Conservation (phyloP, 2,329 filamentous ascomycete species). For the Colletotrichum sp. region DNA sequence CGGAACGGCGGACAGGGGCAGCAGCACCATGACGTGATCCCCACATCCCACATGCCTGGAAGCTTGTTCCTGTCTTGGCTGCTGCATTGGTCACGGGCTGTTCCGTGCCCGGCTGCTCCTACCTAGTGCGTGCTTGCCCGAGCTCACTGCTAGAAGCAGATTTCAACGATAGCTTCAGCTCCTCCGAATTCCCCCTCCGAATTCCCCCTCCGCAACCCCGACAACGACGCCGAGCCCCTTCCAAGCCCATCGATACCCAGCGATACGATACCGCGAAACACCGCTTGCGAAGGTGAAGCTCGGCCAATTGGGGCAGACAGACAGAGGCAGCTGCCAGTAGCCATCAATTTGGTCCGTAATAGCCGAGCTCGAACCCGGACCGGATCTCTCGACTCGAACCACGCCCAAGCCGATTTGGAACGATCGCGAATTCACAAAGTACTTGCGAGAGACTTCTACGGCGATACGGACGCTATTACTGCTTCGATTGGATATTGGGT, state of each 20-base stretch:
- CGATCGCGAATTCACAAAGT: neutral
- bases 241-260: neutral
- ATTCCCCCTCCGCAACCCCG: neutral
- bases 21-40: slow-evolving; percentile 23
- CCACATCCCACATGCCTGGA: slow-evolving; percentile 6
- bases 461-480: neutral
- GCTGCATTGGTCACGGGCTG: neutral
- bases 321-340: neutral
- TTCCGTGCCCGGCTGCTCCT: slow-evolving; percentile 1
- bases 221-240: neutral
- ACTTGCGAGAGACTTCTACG: neutral
- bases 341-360: neutral
- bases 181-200: neutral
- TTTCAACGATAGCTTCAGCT: slow-evolving; percentile 19
- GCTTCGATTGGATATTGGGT: neutral
- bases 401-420: neutral
- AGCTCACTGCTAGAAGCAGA: slow-evolving; percentile 8
- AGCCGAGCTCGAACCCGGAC: neutral
- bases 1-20: neutral
- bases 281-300: slow-evolving; percentile 6
- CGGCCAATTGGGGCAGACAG: neutral
- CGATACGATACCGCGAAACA: neutral
- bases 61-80: slow-evolving; percentile 23
- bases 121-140: neutral
- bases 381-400: neutral